phyloP scores from a whole-genome alignment of 2,329 filamentous ascomycete genomes.

The Ilyonectria destructans region DNA sequence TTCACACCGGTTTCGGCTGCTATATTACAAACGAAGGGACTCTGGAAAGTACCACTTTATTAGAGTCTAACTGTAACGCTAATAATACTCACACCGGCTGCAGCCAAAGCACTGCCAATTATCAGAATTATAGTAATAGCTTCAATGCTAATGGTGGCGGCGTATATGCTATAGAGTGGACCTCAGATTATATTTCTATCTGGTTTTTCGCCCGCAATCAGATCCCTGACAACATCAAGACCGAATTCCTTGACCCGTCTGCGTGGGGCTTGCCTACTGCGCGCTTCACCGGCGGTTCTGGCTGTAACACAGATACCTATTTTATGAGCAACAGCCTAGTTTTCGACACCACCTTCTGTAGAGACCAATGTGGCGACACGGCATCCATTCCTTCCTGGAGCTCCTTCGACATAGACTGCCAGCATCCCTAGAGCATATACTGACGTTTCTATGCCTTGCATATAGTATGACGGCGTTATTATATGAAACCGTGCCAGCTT shows the following conservation, averaged over 20 bases:
- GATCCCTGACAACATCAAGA: constrained; percentile 76
- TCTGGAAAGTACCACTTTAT: constrained; percentile 62
- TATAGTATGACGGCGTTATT: too few species aligned
- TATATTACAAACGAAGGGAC: constrained; percentile 65
- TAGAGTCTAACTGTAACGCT: constrained; percentile 71
- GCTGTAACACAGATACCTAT: constrained; percentile 79
- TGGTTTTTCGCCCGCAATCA: constrained; percentile 84
- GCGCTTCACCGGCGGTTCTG: constrained; percentile 75
- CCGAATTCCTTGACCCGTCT: constrained; percentile 74
- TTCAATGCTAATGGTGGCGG: constrained; percentile 73
- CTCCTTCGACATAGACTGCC: too few species aligned
- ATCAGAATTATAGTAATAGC: constrained; percentile 74
- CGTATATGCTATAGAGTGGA: constrained; percentile 78
- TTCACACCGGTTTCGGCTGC: constrained; percentile 78
- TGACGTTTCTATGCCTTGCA: too few species aligned
- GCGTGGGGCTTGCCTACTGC: constrained; percentile 81
- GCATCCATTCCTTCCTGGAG: too few species aligned
- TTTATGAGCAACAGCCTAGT: constrained; percentile 84
- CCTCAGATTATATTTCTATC: constrained; percentile 78
- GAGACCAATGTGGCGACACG: too few species aligned
- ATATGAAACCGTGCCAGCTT: too few species aligned
- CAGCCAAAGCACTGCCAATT: constrained; percentile 66
- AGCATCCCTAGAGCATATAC: too few species aligned
- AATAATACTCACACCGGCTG: constrained; percentile 72
- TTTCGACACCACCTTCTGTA: constrained; percentile 85